Base-by-base conservation (phyloP, 345 rosid species). In the Euphorbia tirucalli region DNA sequence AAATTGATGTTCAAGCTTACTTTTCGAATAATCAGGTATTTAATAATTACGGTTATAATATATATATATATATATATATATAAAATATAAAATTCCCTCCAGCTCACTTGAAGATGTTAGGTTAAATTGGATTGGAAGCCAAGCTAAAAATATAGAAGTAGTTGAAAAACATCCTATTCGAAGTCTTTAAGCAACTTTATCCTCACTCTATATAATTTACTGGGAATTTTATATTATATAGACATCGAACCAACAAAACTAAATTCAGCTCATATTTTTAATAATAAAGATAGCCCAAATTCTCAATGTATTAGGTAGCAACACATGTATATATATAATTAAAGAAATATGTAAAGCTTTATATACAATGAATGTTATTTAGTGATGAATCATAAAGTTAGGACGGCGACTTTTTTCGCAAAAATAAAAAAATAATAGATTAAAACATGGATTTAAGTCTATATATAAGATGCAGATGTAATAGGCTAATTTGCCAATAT, bases 251-350 rank as follows among this genome's bases (percentile, higher is more conserved):
- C 54, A n/a, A n/a, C n/a, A n/a, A n/a, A 44, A 44, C 14, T 49
- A 49, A 49, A 49, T 19, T 21, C 58, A 52, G 25, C 58, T 21
- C 8, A 52, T 52, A 46, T 13, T 46, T n/a, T 46, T 46, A 46
- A 46, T 46, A 46, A 13, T 46, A 7, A 50, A 50, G 14, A n/a
- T 7, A 1, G 25, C 21, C 35, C 5, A 19, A 73, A 18, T 52
- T 66, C 49, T 59, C 32, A 44, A 67, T 35, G 70, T 2, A 71
- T 66, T 74, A 55, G 82, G 27, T 15, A 30, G 19, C 0, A 59
- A n/a, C 64, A 25, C 5, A n/a, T 9, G 4, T 35, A 35, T n/a
- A 35, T 35, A 35, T 35, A 35, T 35, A 35, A n/a, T n/a, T n/a
- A n/a, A n/a, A 44, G 7, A 44, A 44, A 44, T 44, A 6, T 1